Conservation (phyloP, 139 green algal genomes). For the Tetradesmus obliquus region DNA sequence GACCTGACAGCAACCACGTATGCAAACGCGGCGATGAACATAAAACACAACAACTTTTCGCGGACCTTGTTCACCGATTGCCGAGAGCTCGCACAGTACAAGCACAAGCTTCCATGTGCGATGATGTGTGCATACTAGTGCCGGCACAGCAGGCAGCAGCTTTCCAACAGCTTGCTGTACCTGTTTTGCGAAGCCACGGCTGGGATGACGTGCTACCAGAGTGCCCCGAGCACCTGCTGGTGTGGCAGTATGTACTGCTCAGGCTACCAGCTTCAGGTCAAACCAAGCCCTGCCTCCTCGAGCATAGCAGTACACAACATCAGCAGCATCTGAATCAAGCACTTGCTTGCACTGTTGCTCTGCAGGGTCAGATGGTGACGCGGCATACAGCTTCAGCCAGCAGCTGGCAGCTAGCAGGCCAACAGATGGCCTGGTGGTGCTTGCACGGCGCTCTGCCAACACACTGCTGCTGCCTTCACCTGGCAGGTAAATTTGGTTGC, state of each 20-base stretch:
- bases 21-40: too few relatives aligned
- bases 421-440: background rate
- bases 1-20: too few relatives aligned
- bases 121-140: background rate
- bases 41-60: too few relatives aligned
- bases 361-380: background rate
- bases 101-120: background rate
- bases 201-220: conserved; percentile 23
- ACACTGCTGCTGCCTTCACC: background rate
- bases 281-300: background rate
- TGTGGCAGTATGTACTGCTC: conserved; percentile 23
- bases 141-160: background rate
- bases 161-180: background rate
- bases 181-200: conserved; percentile 7
- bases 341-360: background rate
- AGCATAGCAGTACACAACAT: background rate
- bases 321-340: background rate
- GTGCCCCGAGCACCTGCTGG: background rate
- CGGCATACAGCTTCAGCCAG: background rate
- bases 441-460: background rate
- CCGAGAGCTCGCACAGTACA: background rate
- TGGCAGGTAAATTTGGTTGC: background rate
- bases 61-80: background rate
- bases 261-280: conserved; percentile 3
- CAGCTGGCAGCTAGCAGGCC: background rate